Evolutionary conservation across 2,329 filamentous ascomycete genomes (phyloP), one percentile per base, ranked within the genome.

Genomic region (Herpotrichia juniperi): DNA sequence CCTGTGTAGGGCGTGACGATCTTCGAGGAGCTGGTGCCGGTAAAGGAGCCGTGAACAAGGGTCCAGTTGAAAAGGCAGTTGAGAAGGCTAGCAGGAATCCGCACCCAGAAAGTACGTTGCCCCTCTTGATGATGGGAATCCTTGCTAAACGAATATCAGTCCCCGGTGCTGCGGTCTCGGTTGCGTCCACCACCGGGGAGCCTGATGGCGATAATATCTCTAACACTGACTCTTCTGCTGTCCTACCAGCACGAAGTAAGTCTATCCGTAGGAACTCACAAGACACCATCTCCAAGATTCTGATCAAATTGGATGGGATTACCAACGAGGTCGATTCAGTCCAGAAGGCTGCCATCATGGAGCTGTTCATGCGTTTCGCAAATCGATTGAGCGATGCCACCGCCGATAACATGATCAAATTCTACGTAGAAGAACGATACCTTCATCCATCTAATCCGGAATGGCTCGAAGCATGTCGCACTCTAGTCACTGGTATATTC

Each of bases 401-500:
- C 8, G 86, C 83, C 1, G 81, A 81, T 42, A 76, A 87, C 10
- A 81, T 91, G 21, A 80, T 91, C 37, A 81, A 85, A 39, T 85
- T 90, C 66, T 89, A 87, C 57, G 81, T 82, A 49, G 84, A 89
- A 47, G 87, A 88, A 57, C 80, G 87, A 40, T 87, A 85, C 62
- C 89, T 89, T 61, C 88, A 87, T 39, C 89, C 89, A 2, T 89
- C 88, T 0, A 87, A 90, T 60, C 72, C 80, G 42, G 78, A 83
- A 30, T 92, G 88, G 89, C 81, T 88, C 55, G 74, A 80, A 2
- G 88, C 90, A 46, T 77, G 88, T 48, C 75, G 76, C 14, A 74
- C 84, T 22, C 79, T 91, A 1, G 69, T 90, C 14, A 77, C 82
- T 17, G 81, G 81, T 1, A 87, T 91, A 63, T 86, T 89, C 60